phyloP scores from a whole-genome alignment of 2,329 filamentous ascomycete genomes.

The Epichloe gansuensis region DNA sequence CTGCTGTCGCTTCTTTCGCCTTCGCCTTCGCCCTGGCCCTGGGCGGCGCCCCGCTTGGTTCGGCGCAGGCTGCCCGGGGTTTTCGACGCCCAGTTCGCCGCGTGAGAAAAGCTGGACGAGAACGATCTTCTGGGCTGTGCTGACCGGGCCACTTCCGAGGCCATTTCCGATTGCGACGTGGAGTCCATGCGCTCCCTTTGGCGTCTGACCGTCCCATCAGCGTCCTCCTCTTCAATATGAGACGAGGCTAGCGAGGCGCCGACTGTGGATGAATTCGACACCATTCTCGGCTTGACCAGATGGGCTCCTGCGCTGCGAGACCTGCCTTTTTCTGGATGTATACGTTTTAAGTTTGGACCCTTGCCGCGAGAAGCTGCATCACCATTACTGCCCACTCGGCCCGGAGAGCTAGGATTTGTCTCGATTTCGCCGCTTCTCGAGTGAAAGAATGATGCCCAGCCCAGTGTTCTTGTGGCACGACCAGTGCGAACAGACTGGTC shows the following conservation, averaged over 20 bases:
- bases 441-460: slow-evolving; percentile 48
- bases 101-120: slow-evolving; percentile 47
- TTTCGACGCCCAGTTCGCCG: slow-evolving; percentile 42
- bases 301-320: slow-evolving; percentile 15
- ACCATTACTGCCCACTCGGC: slow-evolving; percentile 10
- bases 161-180: slow-evolving; percentile 14
- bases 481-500: slow-evolving; percentile 6
- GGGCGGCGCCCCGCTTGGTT: slow-evolving; percentile 35
- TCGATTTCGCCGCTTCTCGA: slow-evolving; percentile 19
- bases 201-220: slow-evolving; percentile 6
- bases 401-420: slow-evolving; percentile 10
- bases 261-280: slow-evolving; percentile 15
- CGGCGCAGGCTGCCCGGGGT: slow-evolving; percentile 42
- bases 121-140: slow-evolving; percentile 38
- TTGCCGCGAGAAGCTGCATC: slow-evolving; percentile 16
- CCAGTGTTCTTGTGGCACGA: slow-evolving; percentile 5
- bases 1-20: slow-evolving; percentile 24
- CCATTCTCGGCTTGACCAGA: slow-evolving; percentile 25
- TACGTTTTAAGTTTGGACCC: slow-evolving; percentile 15
- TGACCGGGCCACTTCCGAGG: slow-evolving; percentile 22
- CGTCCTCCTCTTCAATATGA: slow-evolving; percentile 12
- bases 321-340: slow-evolving; percentile 12
- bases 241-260: slow-evolving; percentile 12
- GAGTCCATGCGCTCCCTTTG: slow-evolving; percentile 11
- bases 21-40: slow-evolving; percentile 19